Conservation (phyloP, 2,329 filamentous ascomycete genomes). For the Epichloe aotearoae region DNA sequence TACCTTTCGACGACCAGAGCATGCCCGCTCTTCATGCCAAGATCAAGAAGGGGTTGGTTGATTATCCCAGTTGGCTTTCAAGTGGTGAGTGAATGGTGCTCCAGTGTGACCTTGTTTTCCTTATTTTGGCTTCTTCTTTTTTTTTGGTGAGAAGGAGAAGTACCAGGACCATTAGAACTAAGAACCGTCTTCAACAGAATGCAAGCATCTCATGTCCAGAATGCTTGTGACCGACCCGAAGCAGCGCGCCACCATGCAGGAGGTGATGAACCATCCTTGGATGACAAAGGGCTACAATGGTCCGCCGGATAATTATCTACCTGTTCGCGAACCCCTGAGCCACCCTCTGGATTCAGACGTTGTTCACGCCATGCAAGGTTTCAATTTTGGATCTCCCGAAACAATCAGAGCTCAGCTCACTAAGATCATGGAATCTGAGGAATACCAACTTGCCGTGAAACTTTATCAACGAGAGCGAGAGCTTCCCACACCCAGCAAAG, state of each 20-base stretch:
- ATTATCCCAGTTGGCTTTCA: conserved; percentile 89
- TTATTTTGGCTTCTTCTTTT: not conserved
- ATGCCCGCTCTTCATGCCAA: conserved; percentile 98
- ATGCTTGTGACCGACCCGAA: conserved; percentile 94
- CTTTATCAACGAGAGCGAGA: conserved; percentile 55
- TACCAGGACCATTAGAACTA: not conserved
- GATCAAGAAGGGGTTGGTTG: conserved; percentile 93
- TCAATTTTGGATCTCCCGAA: conserved; percentile 86
- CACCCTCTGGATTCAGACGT: conserved; percentile 73
- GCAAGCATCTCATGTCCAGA: conserved; percentile 78
- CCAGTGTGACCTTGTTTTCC: not conserved
- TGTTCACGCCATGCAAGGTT: conserved; percentile 89
- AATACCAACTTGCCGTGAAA: conserved; percentile 78
- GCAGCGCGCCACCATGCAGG: conserved; percentile 71
- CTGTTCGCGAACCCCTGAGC: conserved; percentile 69
- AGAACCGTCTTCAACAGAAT: conserved; percentile 45
- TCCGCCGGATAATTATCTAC: conserved; percentile 81
- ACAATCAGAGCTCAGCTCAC: conserved; percentile 70
- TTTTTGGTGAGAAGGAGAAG: not conserved
- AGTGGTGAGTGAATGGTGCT: conserved; percentile 44
- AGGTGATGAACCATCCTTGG: conserved; percentile 94
- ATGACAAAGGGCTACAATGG: conserved; percentile 82
- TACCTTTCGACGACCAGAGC: conserved; percentile 97
- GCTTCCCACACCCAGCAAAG: conserved; percentile 40
- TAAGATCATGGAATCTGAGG: conserved; percentile 80